Percentiles rank a stretch among this genome's conserved stretches.
Conservation (phyloP, 1,139 yeast genomes). For the Pichia sp. region DNA sequence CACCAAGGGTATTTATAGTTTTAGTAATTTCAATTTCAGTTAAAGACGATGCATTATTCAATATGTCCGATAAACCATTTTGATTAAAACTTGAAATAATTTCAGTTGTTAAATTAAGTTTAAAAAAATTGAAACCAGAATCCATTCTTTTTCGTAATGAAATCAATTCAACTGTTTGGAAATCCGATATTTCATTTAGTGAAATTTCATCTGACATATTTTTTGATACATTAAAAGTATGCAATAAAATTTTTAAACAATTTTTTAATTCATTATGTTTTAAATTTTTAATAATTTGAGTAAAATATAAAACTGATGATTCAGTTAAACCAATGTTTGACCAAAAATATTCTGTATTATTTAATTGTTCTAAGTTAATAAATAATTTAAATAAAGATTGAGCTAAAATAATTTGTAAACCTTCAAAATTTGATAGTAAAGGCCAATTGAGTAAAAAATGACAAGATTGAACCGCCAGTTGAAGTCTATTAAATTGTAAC, state of each 20-base stretch:
- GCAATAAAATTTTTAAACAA: constrained; percentile 12
- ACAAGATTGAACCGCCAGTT: constrained; percentile 17
- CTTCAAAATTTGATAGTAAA: constrained; percentile 20
- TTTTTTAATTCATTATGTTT: constrained; percentile 12
- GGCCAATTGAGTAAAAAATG: constrained; percentile 27
- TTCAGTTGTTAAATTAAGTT: not conserved
- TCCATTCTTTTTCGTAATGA: constrained; percentile 2
- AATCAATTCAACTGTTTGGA: constrained; percentile 3
- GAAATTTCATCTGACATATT: not conserved
- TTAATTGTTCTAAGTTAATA: constrained; percentile 12
- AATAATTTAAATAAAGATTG: constrained; percentile 23
- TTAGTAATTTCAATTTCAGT: constrained; percentile 8
- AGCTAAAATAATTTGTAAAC: constrained; percentile 23
- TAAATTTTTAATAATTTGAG: constrained; percentile 1
- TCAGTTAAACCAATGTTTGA: constrained; percentile 18
- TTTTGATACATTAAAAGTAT: constrained; percentile 1
- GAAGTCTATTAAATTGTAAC: constrained; percentile 16
- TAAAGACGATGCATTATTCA: not conserved
- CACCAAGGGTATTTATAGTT: constrained; percentile 38
- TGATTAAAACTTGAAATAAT: not conserved
- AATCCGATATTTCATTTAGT: not conserved
- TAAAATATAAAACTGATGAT: constrained; percentile 4
- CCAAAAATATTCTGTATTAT: constrained; percentile 19
- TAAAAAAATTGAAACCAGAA: not conserved
- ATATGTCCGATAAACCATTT: not conserved